Base-by-base conservation (phyloP, 1,139 yeast species). In the Candida gigantensis region DNA sequence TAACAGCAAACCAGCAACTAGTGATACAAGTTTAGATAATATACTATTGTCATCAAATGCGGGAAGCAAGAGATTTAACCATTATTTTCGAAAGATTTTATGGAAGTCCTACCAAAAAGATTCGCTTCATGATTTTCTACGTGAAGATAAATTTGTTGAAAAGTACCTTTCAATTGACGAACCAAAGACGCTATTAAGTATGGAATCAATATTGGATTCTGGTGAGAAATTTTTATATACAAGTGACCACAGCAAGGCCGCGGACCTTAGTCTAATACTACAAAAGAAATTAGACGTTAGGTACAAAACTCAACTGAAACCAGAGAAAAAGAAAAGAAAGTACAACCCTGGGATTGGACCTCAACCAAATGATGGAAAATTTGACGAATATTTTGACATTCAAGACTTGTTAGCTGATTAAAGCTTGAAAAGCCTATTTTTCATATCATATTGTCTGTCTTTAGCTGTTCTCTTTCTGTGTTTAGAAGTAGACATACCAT, bases 391-490 rank as follows among this genome's bases (percentile, higher is more conserved):
- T 24, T 60, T 68, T 15, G 72, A 68, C 44, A 50, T 69, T 18
- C 67, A 64, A 17, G 61, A 58, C 30, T 42, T 60, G 18, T 46
- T 53, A 30, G 38, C 34, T n/a, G 36, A 30, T 23, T 42, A 37
- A 25, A 62, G 54, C 47, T 68, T 71, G 47, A 71, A 71, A 20
- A 71, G 55, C 37, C 60, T 57, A 48, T 71, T 71, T 36, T 59
- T 55, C 44, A 62, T 50, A 46, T 71, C 77, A 34, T 46, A 66
- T 41, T 67, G 72, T 37, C 77, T 53, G 47, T 71, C 76, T 47
- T 70, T 71, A 10, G 76, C 77, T 2, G 73, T 66, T 44, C 77
- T 52, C 39, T 63, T 63, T 36, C 77, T 58, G 34, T 53, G 53
- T 40, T 64, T 65, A 6, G 68, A 52, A 13, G 35, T 46, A 1